Base-by-base conservation (phyloP, 495 filamentous ascomycete genomes). In the Xylaria bambusicola region DNA sequence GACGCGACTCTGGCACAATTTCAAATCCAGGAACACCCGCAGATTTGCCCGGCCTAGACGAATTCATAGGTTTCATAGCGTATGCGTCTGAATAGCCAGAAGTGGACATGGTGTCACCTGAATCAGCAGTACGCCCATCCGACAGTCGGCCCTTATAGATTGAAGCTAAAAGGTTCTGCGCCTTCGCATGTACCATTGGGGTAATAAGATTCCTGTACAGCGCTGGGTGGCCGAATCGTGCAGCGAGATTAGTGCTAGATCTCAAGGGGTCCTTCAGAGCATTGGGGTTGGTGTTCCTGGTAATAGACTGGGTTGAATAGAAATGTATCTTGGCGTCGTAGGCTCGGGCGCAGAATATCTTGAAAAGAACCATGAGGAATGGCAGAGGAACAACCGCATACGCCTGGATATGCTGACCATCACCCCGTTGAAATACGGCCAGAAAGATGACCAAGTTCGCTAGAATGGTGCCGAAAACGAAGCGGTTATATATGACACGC, bases 111-210 rank as follows among this genome's bases (percentile, higher is more conserved):
- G 76, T 72, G 47, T 88, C 89, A 59, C 79, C 81, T 45, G 82
- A 84, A 10, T 77, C 82, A 20, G 66, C 70, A 35, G 73, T 69
- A 8, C 82, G 77, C 0, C 79, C 77, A 52, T 83, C 79, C 46
- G 79, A 75, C n/a, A 95, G 77, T 7, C 92, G 86, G 13, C 92
- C 94, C 12, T 84, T 83, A 64, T 96, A 96, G 61, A 98, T 79
- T 42, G 87, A 82, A 35, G 86, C 86, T 33, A 98, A 82, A 35
- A 91, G 80, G 50, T 92, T 89, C 58, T 92, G 87, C 17, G 92
- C 91, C 70, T 88, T 93, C 40, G 90, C 90, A 62, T 94, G 89
- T 10, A 98, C 93, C 94, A 98, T 98, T 0, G 94, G 94, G 0
- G 91, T 95, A 63, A 93, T 90, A 48, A 98, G 82, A 7, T 88